Evolutionary conservation across 176 grass and related monocot species (phyloP), one percentile per base, ranked within the genome.

Genomic region (Phoenix dactylifera): DNA sequence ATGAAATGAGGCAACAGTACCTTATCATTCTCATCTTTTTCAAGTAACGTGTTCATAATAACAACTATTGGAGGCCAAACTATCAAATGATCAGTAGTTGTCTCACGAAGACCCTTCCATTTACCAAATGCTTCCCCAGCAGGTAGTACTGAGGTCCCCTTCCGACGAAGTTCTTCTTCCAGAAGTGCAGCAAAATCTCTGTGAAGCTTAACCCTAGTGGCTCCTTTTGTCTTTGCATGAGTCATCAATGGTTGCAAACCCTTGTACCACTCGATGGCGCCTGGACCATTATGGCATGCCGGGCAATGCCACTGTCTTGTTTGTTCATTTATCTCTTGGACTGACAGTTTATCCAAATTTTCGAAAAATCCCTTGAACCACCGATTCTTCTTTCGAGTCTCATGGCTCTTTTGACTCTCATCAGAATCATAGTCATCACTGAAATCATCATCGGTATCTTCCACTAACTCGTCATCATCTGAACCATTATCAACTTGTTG

Each of bases 41-140:
- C 87, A 59, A 97, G 55, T 2, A 54, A 60, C 7, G 93, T 97
- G 63, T 97, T 97, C 84, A 77, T 92, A 32, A 97, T 78, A 75
- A 92, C 67, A 69, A 97, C 84, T 76, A 97, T 97, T 26, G 93
- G 93, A 56, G 93, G 87, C 93, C 93, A 97, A 10, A 97, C 76
- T 54, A 97, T 97, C 52, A 78, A 29, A 4, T 69, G 63, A 54
- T 77, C 74, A 63, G 80, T 83, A 49, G 76, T 70, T 61, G 59
- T 74, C 62, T 82, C 78, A 16, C 52, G 54, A 48, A 97, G 72
- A 7, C 93, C 93, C 56, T 91, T 76, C 93, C 93, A 97, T 70
- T 92, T 80, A 26, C 84, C 81, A 51, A 79, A 97, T 67, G 84
- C 87, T 65, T 92, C 84, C 0, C 93, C 93, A 18, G 75, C 52